Evolutionary conservation across 805 yeast species (phyloP).

Genomic region (Soucietia sequanensis): DNA sequence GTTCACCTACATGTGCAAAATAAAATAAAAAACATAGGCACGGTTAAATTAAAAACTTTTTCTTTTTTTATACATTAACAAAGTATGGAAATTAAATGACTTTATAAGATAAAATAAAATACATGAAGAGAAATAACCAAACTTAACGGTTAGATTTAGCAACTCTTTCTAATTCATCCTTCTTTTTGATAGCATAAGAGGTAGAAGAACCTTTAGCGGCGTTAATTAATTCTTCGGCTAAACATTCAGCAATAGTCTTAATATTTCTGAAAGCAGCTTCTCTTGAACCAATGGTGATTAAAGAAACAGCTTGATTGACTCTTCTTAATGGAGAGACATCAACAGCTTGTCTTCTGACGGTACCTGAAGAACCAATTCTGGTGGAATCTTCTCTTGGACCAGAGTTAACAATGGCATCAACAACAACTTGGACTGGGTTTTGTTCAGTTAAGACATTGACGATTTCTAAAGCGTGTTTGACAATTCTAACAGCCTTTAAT

Average conservation of each 20-base stretch:
- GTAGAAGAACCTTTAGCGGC: constrained; percentile 99
- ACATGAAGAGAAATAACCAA: constrained; percentile 22
- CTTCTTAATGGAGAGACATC: constrained; percentile 99
- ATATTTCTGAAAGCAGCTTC: constrained; percentile 99
- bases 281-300: constrained; percentile 99
- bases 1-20: constrained; percentile 5
- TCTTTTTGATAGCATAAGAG: constrained; percentile 99
- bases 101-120: constrained; percentile 21
- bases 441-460: constrained; percentile 95
- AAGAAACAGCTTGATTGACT: constrained; percentile 98
- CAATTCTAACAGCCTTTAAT: constrained; percentile 99
- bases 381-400: constrained; percentile 99
- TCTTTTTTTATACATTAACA: constrained; percentile 15
- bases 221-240: constrained; percentile 99
- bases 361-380: constrained; percentile 99
- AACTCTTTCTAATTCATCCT: constrained; percentile 99
- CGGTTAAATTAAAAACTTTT: constrained; percentile 2
- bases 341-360: constrained; percentile 99
- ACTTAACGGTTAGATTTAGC: constrained; percentile 99
- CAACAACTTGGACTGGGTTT: constrained; percentile 99
- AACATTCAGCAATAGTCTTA: constrained; percentile 99
- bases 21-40: constrained; percentile 5
- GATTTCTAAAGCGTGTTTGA: constrained; percentile 99
- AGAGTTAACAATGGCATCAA: constrained; percentile 99
- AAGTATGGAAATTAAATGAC: constrained; percentile 15